Evolutionary conservation across 169 alveolate genomes (phyloP), one percentile per base, ranked within the genome.

Genomic region (Perkinsus chesapeaki): DNA sequence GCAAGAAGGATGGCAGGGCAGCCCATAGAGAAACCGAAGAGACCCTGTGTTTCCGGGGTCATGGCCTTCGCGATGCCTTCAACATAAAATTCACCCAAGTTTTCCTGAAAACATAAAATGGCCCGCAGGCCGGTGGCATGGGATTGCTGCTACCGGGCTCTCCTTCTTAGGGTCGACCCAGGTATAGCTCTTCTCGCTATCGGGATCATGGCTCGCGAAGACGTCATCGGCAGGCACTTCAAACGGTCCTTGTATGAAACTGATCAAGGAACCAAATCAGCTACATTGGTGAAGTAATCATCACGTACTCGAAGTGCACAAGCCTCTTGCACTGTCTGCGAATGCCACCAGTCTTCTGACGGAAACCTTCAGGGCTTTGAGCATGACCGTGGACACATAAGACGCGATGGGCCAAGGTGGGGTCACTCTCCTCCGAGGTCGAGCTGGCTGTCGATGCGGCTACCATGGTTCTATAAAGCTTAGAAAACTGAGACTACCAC

Each of bases 331-430:
- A 60, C 82, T 60, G 82, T 34, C 82, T 60, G 37, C 82, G 3
- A 23, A 60, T 60, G 31, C 82, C 82, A 5, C 82, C 82, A 1
- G 82, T 60, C 82, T 60, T 60, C 23, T 60, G 82, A 60, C 82
- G 82, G 82, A 60, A 60, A 34, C 82, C 82, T 34, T 60, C 82
- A 16, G 82, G 36, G 82, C 82, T 60, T 34, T 60, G 82, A 60
- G 82, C 82, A 60, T 60, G 82, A 34, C 82, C 82, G 23, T 60
- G 82, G 31, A 60, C 82, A 34, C 82, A 60, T 27, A 60, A 34
- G 27, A 60, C 82, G 31, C 82, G 82, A 60, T 60, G 82, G 82
- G 82, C 82, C 82, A 60, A 60, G 82, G 82, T 60, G 82, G 82
- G 82, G 31, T 60, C 82, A 60, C 82, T 60, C 31, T 60, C 82